These are phyloP conservation scores for Fraxinus angustifolia DNA, from an alignment of 305 asterid species.

Conservation along the genomic window DNA sequence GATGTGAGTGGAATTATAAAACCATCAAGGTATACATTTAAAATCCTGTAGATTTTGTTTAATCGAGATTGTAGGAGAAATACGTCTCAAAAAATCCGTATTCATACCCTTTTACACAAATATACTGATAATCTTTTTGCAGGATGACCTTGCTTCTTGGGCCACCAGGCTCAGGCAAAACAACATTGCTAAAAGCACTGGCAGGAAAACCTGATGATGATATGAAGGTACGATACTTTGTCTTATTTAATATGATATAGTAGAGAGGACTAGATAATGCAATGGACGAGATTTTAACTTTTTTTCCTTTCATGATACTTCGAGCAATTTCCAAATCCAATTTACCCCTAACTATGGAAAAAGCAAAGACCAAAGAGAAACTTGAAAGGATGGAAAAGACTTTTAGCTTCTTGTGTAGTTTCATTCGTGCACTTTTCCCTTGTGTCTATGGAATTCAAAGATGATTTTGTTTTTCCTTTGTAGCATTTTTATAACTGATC, in stretches of 20 bases:
- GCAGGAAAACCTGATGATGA: slow-evolving; percentile 69
- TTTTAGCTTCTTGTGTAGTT: neutral
- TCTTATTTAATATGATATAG: neutral
- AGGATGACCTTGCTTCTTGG: slow-evolving; percentile 87
- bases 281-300: neutral
- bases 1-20: slow-evolving; percentile 66
- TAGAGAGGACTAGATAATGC: neutral
- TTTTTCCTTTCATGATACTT: neutral
- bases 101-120: neutral
- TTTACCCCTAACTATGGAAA: neutral
- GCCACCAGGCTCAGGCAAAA: slow-evolving; percentile 90
- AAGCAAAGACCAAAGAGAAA: neutral
- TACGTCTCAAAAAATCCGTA: neutral
- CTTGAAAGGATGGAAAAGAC: neutral
- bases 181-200: slow-evolving; percentile 69
- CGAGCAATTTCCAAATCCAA: neutral
- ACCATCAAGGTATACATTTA: slow-evolving; percentile 61
- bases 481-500: neutral
- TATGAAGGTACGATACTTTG: slow-evolving; percentile 41
- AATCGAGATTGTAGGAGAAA: neutral
- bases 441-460: neutral
- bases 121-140: slow-evolving; percentile 12
- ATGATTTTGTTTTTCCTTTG: neutral
- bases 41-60: neutral
- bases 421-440: neutral